Conservation (phyloP, 1,284 basidiomycete species). For the Flammula alnicola region DNA sequence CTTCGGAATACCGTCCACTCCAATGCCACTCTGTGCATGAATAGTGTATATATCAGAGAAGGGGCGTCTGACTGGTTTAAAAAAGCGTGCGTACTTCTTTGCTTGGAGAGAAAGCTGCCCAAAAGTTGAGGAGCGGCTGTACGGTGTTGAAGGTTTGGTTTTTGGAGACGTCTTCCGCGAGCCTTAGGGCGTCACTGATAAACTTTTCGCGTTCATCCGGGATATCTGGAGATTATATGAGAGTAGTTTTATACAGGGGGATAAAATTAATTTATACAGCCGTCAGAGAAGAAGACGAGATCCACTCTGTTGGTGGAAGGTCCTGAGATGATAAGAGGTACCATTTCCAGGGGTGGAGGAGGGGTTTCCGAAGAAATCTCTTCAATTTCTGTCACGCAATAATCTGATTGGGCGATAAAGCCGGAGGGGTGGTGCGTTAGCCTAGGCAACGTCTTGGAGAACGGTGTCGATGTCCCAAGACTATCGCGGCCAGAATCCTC, state of each 20-base stretch:
- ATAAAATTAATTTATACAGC: conserved; percentile 58
- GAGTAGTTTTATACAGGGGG: conserved; percentile 1
- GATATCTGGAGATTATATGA: conserved; percentile 51
- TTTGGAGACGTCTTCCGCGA: conserved; percentile 71
- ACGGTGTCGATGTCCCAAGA: too few relatives aligned
- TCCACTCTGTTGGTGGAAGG: conserved; percentile 69
- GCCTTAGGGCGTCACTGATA: conserved; percentile 64
- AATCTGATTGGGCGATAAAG: too few relatives aligned
- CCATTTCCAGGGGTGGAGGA: conserved; percentile 55
- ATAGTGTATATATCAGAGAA: not conserved
- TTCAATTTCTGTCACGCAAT: too few relatives aligned
- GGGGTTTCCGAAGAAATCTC: too few relatives aligned
- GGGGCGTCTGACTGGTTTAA: not conserved
- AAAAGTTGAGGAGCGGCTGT: conserved; percentile 79
- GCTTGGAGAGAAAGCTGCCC: conserved; percentile 80
- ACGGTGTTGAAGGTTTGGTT: conserved; percentile 83
- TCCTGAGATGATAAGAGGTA: conserved; percentile 67
- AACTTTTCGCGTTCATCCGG: conserved; percentile 67
- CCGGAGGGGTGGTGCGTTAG: too few relatives aligned
- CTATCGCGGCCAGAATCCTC: too few relatives aligned
- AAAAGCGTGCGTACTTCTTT: conserved; percentile 51
- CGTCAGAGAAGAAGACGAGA: conserved; percentile 82
- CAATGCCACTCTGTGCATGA: conserved; percentile 73
- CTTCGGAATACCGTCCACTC: conserved; percentile 69
- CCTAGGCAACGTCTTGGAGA: too few relatives aligned